phyloP scores from a whole-genome alignment of 768 basidiomycete genomes.

The Tylopilus sp. region DNA sequence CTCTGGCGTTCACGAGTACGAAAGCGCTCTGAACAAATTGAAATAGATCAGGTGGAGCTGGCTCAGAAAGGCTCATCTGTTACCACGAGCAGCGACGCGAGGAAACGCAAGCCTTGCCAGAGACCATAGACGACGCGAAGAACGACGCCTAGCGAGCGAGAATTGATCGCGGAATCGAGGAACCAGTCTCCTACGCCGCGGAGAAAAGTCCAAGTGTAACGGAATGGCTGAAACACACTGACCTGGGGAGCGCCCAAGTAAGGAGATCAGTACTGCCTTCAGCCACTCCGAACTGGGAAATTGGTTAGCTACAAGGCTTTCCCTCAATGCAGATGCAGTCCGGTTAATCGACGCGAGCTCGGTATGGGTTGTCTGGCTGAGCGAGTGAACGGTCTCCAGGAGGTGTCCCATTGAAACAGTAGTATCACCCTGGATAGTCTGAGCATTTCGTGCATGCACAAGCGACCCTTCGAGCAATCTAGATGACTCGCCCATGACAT shows the following conservation, averaged over 20 bases:
- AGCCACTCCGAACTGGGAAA: constrained; percentile 20
- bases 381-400: constrained; percentile 32
- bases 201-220: not conserved
- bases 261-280: constrained; percentile 11
- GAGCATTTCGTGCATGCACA: constrained; percentile 30
- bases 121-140: constrained; percentile 24
- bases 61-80: constrained; percentile 7
- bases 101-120: constrained; percentile 31
- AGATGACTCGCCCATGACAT: constrained; percentile 21
- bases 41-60: constrained; percentile 2
- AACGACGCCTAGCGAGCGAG: constrained; percentile 26
- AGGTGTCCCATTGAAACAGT: constrained; percentile 36
- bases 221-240: constrained; percentile 8
- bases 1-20: constrained; percentile 33
- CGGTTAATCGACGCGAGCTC: constrained; percentile 49
- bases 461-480: constrained; percentile 31
- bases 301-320: constrained; percentile 21
- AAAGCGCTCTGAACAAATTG: constrained; percentile 31
- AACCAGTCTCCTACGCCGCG: constrained; percentile 9
- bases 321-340: constrained; percentile 34
- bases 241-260: constrained; percentile 24
- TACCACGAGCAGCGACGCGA: constrained; percentile 44
- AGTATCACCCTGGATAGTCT: constrained; percentile 36
- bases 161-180: constrained; percentile 18
- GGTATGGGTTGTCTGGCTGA: constrained; percentile 37